phyloP scores from a whole-genome alignment of 1,139 yeast genomes.

The Saccharomycopsis crataegensis region DNA sequence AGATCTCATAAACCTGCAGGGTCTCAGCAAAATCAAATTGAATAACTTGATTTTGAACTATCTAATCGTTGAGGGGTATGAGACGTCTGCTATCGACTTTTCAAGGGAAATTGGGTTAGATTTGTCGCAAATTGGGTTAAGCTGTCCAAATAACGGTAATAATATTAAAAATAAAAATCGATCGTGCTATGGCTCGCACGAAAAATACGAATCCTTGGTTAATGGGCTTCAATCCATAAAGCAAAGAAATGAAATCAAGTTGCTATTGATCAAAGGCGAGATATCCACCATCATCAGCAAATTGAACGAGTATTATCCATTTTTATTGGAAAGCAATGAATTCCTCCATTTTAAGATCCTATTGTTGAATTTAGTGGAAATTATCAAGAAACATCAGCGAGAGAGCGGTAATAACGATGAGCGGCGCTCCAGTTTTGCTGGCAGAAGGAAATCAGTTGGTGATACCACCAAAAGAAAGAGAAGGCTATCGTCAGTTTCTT shows the following conservation, averaged over 20 bases:
- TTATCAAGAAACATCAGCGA: constrained; percentile 46
- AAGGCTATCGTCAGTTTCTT: constrained; percentile 16
- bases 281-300: constrained; percentile 41
- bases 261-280: constrained; percentile 41
- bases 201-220: constrained; percentile 18
- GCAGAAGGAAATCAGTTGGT: background rate
- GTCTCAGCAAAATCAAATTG: constrained; percentile 30
- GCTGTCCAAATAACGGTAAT: constrained; percentile 1
- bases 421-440: constrained; percentile 4
- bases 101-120: constrained; percentile 36
- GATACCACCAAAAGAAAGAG: constrained; percentile 6
- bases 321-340: constrained; percentile 46
- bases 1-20: background rate
- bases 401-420: constrained; percentile 6
- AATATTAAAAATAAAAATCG: background rate
- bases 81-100: constrained; percentile 43
- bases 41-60: constrained; percentile 45
- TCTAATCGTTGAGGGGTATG: constrained; percentile 52
- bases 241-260: constrained; percentile 42
- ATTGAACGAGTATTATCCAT: constrained; percentile 45
- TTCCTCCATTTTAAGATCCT: constrained; percentile 56
- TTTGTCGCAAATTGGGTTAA: constrained; percentile 11
- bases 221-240: constrained; percentile 43
- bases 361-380: constrained; percentile 54
- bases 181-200: background rate